Conservation (phyloP, 1,284 basidiomycete species). For the Naganishia sp. region DNA sequence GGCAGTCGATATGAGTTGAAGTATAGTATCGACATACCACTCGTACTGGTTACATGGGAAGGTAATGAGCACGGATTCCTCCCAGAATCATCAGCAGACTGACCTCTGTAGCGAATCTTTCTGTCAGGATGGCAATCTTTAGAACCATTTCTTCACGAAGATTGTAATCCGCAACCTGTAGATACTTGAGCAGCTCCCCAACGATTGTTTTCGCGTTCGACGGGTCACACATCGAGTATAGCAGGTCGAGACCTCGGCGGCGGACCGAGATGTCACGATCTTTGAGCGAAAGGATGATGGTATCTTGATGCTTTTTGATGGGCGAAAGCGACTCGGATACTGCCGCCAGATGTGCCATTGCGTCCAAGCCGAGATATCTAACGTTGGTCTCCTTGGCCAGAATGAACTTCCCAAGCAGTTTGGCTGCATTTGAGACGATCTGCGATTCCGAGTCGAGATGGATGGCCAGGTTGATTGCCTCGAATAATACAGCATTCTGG, state of each 20-base stretch:
- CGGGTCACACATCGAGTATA: conserved; percentile 98
- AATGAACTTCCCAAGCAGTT: conserved; percentile 91
- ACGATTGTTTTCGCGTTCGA: conserved; percentile 94
- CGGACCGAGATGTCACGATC: conserved; percentile 98
- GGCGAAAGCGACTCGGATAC: conserved; percentile 84
- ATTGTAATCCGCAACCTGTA: conserved; percentile 92
- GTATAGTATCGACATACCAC: conserved; percentile 95
- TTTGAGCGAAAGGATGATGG: conserved; percentile 88
- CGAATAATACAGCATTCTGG: conserved; percentile 96
- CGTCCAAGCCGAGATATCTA: conserved; percentile 94
- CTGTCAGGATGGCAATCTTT: conserved; percentile 96
- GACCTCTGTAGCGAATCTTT: conserved; percentile 84
- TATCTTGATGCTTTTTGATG: conserved; percentile 93
- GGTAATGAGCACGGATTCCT: conserved; percentile 19
- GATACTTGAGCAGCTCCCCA: conserved; percentile 87
- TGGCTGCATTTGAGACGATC: conserved; percentile 84
- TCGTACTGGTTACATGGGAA: conserved; percentile 62
- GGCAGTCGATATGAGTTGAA: conserved; percentile 91
- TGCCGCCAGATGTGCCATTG: conserved; percentile 96
- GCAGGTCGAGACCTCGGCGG: conserved; percentile 85
- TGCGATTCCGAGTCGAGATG: conserved; percentile 91
- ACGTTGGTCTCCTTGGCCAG: conserved; percentile 98
- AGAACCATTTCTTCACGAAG: conserved; percentile 97
- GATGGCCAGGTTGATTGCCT: conserved; percentile 95
- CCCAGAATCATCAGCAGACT: conserved; percentile 35